Evolutionary conservation across 108 stramenopile species (phyloP).

Genomic region (Skeletonema marinoi): DNA sequence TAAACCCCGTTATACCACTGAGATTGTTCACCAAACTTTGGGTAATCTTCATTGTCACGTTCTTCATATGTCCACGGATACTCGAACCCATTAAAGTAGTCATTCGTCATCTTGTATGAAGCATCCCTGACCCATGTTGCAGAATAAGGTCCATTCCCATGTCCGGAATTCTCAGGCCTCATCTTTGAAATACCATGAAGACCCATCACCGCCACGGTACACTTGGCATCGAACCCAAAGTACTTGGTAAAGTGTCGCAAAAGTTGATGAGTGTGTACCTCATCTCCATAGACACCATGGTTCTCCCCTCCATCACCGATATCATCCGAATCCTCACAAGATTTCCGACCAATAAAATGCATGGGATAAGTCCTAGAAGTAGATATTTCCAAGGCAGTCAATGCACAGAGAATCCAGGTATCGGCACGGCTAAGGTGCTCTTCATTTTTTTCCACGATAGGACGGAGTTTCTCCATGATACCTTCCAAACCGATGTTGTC

Average conservation of each 20-base stretch:
- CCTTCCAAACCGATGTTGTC: not conserved
- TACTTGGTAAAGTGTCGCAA: not conserved
- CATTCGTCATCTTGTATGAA: not conserved
- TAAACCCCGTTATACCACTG: not conserved
- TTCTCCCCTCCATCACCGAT: not conserved
- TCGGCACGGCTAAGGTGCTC: not conserved
- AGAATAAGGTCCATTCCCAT: not conserved
- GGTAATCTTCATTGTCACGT: not conserved
- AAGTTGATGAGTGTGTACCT: not conserved
- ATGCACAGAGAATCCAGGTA: not conserved
- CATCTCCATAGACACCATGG: not conserved
- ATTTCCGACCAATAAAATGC: not conserved
- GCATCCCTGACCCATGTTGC: not conserved
- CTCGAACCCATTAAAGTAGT: not conserved
- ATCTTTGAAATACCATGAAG: not conserved
- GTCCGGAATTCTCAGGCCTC: not conserved
- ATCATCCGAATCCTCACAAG: not conserved
- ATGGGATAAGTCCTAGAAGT: not conserved
- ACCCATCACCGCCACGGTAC: not conserved
- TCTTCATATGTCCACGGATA: not conserved
- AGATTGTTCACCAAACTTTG: not conserved
- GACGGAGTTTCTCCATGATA: not conserved
- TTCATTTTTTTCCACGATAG: not conserved
- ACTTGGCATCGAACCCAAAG: not conserved
- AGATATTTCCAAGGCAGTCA: not conserved